Evolutionary conservation across 331 rosid genomes (phyloP).

Genomic region (Quercus lobata): DNA sequence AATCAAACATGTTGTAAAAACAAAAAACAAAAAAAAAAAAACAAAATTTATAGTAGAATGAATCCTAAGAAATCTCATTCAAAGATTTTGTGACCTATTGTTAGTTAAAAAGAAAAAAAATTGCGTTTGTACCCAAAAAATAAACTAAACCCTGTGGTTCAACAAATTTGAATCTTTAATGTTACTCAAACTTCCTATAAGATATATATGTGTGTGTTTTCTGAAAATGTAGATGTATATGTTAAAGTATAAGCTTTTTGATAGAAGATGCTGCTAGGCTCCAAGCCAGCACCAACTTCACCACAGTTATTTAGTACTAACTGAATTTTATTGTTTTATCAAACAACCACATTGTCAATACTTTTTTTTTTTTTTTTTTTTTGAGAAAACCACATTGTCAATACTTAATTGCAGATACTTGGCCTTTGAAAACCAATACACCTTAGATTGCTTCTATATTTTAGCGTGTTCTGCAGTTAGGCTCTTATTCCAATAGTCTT

Average conservation of each 20-base stretch:
- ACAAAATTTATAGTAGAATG: too few species aligned
- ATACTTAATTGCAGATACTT: conserved; percentile 31
- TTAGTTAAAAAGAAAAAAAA: too few species aligned
- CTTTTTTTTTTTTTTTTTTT: too few species aligned
- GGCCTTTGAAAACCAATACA: conserved; percentile 64
- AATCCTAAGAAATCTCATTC: too few species aligned
- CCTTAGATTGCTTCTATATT: conserved; percentile 61
- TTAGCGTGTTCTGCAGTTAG: conserved; percentile 39
- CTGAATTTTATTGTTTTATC: background rate
- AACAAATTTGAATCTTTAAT: too few species aligned
- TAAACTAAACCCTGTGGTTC: too few species aligned
- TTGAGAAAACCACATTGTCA: conserved; percentile 12
- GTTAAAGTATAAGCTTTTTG: background rate
- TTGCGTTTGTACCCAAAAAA: too few species aligned
- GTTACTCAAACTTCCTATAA: too few species aligned
- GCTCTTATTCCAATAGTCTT: conserved; percentile 64
- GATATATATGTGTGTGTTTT: too few species aligned
- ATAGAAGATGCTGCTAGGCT: background rate
- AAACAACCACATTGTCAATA: background rate
- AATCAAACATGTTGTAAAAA: too few species aligned
- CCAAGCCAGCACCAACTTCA: background rate
- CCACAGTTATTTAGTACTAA: background rate
- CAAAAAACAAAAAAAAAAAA: too few species aligned
- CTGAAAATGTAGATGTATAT: background rate
- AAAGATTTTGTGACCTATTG: too few species aligned